These are phyloP conservation scores for Diaporthe sp. DNA, from an alignment of 2,329 filamentous ascomycete genomes.

Conservation along the genomic window DNA sequence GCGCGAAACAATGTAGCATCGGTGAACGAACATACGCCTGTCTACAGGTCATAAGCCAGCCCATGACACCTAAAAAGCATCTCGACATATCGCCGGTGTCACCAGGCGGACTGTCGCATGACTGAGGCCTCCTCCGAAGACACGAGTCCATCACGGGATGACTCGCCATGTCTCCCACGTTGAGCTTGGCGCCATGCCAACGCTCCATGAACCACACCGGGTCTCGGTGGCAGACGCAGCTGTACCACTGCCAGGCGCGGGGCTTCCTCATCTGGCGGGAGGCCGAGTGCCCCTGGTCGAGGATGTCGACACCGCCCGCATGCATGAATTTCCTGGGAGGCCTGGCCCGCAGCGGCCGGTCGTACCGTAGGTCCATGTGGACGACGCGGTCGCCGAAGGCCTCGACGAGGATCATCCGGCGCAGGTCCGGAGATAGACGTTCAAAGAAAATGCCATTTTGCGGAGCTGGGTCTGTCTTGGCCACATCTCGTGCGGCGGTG, in stretches of 20 bases:
- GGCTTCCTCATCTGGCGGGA: neutral
- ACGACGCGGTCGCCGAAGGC: conserved; percentile 29
- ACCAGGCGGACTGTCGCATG: neutral
- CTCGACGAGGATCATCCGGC: conserved; percentile 31
- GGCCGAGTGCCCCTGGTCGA: too few species aligned
- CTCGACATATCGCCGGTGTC: neutral
- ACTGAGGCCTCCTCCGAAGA: neutral
- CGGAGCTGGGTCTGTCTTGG: neutral
- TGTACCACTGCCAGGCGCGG: conserved; percentile 31
- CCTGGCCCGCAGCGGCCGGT: neutral
- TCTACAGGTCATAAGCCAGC: conserved; percentile 30
- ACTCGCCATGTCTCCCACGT: neutral
- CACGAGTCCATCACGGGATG: neutral
- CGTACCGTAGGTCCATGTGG: neutral
- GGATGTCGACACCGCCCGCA: neutral
- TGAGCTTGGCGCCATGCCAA: neutral
- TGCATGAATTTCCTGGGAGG: neutral
- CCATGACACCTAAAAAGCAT: conserved; percentile 27
- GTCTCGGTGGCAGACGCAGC: conserved; percentile 32
- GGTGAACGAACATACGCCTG: conserved; percentile 12
- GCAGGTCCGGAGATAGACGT: conserved; percentile 12
- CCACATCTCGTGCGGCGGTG: neutral
- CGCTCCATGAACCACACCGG: conserved; percentile 16
- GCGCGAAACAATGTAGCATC: neutral
- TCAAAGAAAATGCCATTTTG: conserved; percentile 28